Evolutionary conservation across 2,329 filamentous ascomycete species (phyloP).

Genomic region (Talaromyces islandicus): DNA sequence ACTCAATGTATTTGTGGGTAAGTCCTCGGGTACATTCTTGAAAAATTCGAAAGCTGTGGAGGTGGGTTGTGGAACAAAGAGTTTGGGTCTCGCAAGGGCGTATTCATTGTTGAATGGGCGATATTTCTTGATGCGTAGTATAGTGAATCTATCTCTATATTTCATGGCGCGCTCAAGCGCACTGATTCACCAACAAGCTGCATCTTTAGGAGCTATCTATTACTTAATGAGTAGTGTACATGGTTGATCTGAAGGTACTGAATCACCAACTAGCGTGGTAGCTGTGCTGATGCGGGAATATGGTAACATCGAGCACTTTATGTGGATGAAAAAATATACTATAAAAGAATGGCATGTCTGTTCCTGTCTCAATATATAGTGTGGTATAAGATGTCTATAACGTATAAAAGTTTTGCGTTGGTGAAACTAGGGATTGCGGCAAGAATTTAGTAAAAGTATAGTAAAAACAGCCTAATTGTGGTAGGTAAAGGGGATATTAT

Average conservation of each 20-base stretch:
- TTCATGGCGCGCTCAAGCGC: not conserved
- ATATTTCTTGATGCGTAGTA: not conserved
- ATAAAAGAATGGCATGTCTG: too few species aligned
- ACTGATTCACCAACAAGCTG: not conserved
- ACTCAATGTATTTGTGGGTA: not conserved
- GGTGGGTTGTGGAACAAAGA: not conserved
- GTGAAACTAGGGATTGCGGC: too few species aligned
- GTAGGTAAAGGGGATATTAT: too few species aligned
- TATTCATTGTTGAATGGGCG: not conserved
- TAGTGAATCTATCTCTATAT: not conserved
- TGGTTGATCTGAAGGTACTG: not conserved
- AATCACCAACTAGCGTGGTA: not conserved
- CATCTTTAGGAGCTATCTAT: not conserved
- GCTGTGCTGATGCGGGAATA: too few species aligned
- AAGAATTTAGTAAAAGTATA: too few species aligned
- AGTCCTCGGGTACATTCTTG: not conserved
- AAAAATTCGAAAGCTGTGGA: not conserved
- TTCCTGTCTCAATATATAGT: too few species aligned
- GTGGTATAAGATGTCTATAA: too few species aligned
- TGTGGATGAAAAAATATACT: too few species aligned
- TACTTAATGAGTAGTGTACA: not conserved
- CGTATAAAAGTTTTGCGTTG: too few species aligned
- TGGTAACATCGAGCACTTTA: too few species aligned
- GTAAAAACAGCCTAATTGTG: too few species aligned
- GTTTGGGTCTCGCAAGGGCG: not conserved